A percentile compares a stretch with the other conserved stretches of the same genome.
Conservation (phyloP, 129 eudicot genomes). For the Helianthus annuus region HanXRQr2.0-SUNRISE NC_035449.2:17156581-17157080, state of each 20-base stretch:
- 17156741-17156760: conserved; percentile 78
- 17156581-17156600: conserved; percentile 69
- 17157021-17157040: conserved; percentile 79
- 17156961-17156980: conserved; percentile 64
- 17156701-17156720: conserved; percentile 55
- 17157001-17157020: conserved; percentile 77
- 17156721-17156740: conserved; percentile 77
- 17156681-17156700: conserved; percentile 31
- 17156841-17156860: conserved; percentile 43
- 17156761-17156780: conserved; percentile 49
- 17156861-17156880: conserved; percentile 66
- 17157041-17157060: conserved; percentile 98
- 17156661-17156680: conserved; percentile 81
- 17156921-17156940: conserved; percentile 75
- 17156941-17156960: conserved; percentile 60
- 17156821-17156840: conserved; percentile 60
- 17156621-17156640: conserved; percentile 75
- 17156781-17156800: conserved; percentile 54
- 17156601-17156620: conserved; percentile 74
- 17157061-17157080: conserved; percentile 99
- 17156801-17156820: conserved; percentile 62
- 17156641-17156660: conserved; percentile 73
- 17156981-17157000: conserved; percentile 69
- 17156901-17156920: conserved; percentile 42
- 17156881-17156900: conserved; percentile 82